Conservation (phyloP, 2,329 filamentous ascomycete genomes). For the Helotiales sp. region DNA sequence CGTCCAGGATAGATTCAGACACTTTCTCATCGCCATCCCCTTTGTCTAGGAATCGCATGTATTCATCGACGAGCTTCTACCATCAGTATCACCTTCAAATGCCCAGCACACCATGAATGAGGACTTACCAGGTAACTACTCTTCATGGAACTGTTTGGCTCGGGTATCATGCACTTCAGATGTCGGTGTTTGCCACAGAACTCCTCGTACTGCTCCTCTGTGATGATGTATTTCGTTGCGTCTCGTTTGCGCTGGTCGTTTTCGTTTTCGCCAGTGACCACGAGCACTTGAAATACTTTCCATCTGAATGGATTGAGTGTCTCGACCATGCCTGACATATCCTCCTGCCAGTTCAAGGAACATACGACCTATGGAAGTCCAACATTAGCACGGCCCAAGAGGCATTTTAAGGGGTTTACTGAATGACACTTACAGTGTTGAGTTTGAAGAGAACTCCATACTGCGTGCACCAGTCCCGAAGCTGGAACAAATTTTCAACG, state of each 20-base stretch:
- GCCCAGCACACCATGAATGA: no score
- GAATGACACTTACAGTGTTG: no score
- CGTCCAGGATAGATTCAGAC: not conserved
- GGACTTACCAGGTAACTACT: not conserved
- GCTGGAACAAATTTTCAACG: no score
- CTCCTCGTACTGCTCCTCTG: not conserved
- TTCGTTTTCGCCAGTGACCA: not conserved
- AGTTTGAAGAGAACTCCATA: no score
- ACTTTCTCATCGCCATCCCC: conserved; percentile 9
- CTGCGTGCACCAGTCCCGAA: no score
- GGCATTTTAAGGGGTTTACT: no score
- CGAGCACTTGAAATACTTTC: not conserved
- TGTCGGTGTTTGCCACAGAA: not conserved
- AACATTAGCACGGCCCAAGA: no score
- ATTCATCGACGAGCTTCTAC: not conserved
- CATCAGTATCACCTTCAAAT: no score
- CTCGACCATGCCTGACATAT: not conserved
- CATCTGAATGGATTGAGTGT: not conserved
- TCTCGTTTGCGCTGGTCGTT: not conserved
- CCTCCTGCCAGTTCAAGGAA: not conserved
- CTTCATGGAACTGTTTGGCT: not conserved
- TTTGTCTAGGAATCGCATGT: not conserved
- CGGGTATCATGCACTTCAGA: not conserved
- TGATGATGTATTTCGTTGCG: not conserved
- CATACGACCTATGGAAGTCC: not conserved